phyloP scores from a whole-genome alignment of 2,329 filamentous ascomycete species.

The Capronia americana region DNA sequence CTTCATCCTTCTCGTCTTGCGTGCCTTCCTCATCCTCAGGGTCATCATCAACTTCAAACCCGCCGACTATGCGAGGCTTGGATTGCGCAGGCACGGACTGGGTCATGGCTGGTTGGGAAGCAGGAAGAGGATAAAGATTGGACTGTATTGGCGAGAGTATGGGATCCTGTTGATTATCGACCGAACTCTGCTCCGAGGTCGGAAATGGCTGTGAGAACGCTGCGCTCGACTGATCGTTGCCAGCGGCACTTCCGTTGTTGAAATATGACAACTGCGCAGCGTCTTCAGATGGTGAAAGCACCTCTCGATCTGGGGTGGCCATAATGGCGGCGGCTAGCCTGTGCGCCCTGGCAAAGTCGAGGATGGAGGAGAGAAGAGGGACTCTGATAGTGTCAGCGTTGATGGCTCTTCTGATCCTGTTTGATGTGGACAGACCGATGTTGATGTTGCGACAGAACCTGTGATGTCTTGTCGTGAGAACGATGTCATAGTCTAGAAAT shows the following conservation, averaged over 20 bases:
- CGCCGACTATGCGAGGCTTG: conserved; percentile 55
- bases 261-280: conserved; percentile 21
- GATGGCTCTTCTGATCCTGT: not conserved
- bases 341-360: conserved; percentile 4
- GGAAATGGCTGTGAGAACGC: conserved; percentile 16
- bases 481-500: not conserved
- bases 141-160: conserved; percentile 38
- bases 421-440: conserved; percentile 1
- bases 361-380: not conserved
- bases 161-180: conserved; percentile 32
- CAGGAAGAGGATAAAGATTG: conserved; percentile 32
- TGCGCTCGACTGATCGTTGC: conserved; percentile 3
- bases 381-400: conserved; percentile 20
- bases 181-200: conserved; percentile 27
- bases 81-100: conserved; percentile 50
- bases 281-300: conserved; percentile 16
- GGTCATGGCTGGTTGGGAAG: conserved; percentile 29
- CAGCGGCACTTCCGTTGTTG: conserved; percentile 12
- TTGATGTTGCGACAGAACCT: not conserved
- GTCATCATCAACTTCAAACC: conserved; percentile 69
- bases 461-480: not conserved
- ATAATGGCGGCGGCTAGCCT: conserved; percentile 16
- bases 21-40: conserved; percentile 55
- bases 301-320: conserved; percentile 24
- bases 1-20: conserved; percentile 39